Percentiles rank a stretch among this genome's conserved stretches.
Conservation (phyloP, 441 rosid species). For the Jatropha multifida region DNA sequence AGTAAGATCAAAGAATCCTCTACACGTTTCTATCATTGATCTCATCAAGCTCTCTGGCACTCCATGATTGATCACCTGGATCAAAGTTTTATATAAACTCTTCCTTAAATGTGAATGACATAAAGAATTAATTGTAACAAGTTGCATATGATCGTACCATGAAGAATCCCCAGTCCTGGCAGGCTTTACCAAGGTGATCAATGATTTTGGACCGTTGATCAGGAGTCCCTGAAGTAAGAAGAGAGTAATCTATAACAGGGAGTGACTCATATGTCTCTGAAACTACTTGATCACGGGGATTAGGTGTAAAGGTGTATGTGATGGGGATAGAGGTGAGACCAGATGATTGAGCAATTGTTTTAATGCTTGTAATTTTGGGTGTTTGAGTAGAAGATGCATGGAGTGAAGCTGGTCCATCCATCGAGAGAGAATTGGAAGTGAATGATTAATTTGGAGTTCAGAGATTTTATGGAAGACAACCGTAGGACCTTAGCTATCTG, state of each 20-base stretch:
- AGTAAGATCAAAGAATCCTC: constrained; percentile 37
- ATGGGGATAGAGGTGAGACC: constrained; percentile 43
- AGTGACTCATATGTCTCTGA: constrained; percentile 28
- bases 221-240: constrained; percentile 31
- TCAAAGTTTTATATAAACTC: too few species aligned
- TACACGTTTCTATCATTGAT: constrained; percentile 27
- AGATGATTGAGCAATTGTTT: constrained; percentile 36
- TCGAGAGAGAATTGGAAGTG: neutral
- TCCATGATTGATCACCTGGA: constrained; percentile 48
- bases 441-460: neutral
- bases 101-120: too few species aligned
- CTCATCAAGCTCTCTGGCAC: constrained; percentile 33
- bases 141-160: constrained; percentile 26
- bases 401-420: constrained; percentile 9
- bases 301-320: constrained; percentile 21
- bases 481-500: neutral
- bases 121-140: too few species aligned
- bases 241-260: constrained; percentile 46
- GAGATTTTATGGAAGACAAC: neutral
- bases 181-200: constrained; percentile 43
- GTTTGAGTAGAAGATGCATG: neutral
- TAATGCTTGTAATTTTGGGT: constrained; percentile 22
- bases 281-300: constrained; percentile 16
- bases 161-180: constrained; percentile 59
- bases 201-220: constrained; percentile 31